Base-by-base conservation (phyloP, 495 filamentous ascomycete species). In the Podospora pseudopauciseta region DNA sequence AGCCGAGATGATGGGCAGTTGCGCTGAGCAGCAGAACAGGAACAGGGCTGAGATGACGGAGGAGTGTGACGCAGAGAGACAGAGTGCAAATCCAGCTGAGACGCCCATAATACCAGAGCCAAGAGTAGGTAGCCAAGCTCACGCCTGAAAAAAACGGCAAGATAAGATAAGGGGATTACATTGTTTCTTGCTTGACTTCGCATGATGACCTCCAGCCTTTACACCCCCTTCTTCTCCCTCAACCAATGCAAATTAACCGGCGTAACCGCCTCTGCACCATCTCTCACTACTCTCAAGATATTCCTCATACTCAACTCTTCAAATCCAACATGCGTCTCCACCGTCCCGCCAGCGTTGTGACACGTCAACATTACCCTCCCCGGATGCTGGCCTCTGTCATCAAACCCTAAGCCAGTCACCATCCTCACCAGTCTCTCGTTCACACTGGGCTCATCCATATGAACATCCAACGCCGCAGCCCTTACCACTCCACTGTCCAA, bases 221-320 rank as follows among this genome's bases (percentile, higher is more conserved):
- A 49, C 39, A 49, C 39, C 39, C 39, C 15, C 39, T 11, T 49
- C 34, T 11, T 39, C 39, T 13, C 26, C 63, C 65, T 76, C 58
- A 89, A 68, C 71, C 81, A 79, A 66, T 89, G 83, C 71, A 82
- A 63, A 74, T 93, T 92, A 18, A 91, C 88, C 11, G 88, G 85
- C 44, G 89, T 91, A 56, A 91, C 69, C 4, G 89, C 81, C 70
- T 83, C 78, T 59, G 80, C 76, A 3, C 81, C 85, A 11, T 49
- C 39, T 39, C 76, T 70, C 7, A 90, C 74, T 65, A 89, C 89
- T 1, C 81, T 82, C 71, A 88, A 76, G 34, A 92, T 86, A 78
- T 92, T 92, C 76, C 87, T 80, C 88, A 92, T 91, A 28, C 85
- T 86, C 73, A 92, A 70, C 73, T 85, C 82, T 81, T 94, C 91